Evolutionary conservation across 805 yeast species (phyloP), one percentile per base, ranked within the genome.

Genomic region (Kazachstania bromeliacearum): DNA sequence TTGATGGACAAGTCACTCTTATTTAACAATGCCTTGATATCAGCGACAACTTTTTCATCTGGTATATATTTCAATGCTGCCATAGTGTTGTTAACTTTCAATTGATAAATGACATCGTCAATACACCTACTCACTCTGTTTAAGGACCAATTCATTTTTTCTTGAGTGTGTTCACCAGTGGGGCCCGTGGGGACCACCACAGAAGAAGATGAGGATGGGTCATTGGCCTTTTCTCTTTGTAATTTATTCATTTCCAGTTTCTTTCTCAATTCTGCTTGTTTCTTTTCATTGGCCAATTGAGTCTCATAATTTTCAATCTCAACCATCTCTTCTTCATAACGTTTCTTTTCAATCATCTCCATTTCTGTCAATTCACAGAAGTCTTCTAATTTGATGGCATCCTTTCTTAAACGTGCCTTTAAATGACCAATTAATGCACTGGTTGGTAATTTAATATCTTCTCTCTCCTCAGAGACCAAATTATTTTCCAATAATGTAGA

Each of bases 361-460:
- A 39, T 45, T 14, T 40, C 49, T 19, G 33, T 45, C 31, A 75
- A 52, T 5, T 67, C 67, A 43, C 73, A 68, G 44, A 78, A 76
- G 14, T 79, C 82, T 70, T 76, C 71, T 31, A 67, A 44, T 30
- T 65, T 68, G 2, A 74, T 59, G 69, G 81, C 71, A 0, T 60
- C 58, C 25, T 62, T 66, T 21, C 30, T 40, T 15, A 71, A 57
- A 30, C 76, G 64, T 0, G 84, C 73, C 38, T 70, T 72, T 17
- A 81, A 57, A 41, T 77, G 77, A 0, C 85, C 88, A 35, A 73
- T 61, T 35, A 82, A 64, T 2, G 92, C 88, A 54, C 68, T 75
- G 0, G 85, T 76, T 1, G 95, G 79, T 24, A 88, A 62, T 49
- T 75, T 81, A 47, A 88, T 68, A 57, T 88, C 97, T 37, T 83